Base-by-base conservation (phyloP, 1,284 basidiomycete species). In the Pseudozyma thailandica region DNA sequence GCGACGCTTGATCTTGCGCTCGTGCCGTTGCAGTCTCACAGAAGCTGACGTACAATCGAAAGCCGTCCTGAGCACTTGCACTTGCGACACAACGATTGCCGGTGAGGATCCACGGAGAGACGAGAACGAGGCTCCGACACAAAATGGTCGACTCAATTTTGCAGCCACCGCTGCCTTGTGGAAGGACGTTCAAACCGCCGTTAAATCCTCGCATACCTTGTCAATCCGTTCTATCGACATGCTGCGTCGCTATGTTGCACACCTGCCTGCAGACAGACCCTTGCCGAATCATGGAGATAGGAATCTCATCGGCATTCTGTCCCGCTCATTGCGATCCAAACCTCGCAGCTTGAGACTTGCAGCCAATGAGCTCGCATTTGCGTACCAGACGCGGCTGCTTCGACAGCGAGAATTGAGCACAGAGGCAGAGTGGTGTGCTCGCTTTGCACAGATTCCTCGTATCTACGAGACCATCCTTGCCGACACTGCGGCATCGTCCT, bases 341-440 rank as follows among this genome's bases (percentile, higher is more conserved):
- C 41, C 50, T 18, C 52, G 57, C 27, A 49, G 52, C 21, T 35
- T 49, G 4, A 50, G 63, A 10, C 43, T 66, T 21, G 63, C 63
- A 16, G 57, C 52, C 35, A 66, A 66, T 44, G 57, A 66, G 50
- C 63, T 66, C 13, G 63, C 52, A 9, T 27, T 66, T n/a, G 49
- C 49, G 2, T 60, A 55, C 20, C 63, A 66, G 37, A 56, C 20
- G 4, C 56, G 63, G 13, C 45, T 66, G 28, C 39, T 66, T 20
- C 48, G 38, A 21, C 63, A 66, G 20, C 52, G 57, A 38, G 39
- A 59, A n/a, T 7, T 48, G 5, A 60, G 57, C 41, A 51, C 23
- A 20, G 63, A 66, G 31, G 52, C 55, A 42, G 56, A 52, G 27
- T 60, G 63, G 63, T 49, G 44, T 42, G 23, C 41, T 6, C 35